Evolutionary conservation across 495 filamentous ascomycete species (phyloP), one percentile per base, ranked within the genome.

Genomic region (Viridothelium virens): DNA sequence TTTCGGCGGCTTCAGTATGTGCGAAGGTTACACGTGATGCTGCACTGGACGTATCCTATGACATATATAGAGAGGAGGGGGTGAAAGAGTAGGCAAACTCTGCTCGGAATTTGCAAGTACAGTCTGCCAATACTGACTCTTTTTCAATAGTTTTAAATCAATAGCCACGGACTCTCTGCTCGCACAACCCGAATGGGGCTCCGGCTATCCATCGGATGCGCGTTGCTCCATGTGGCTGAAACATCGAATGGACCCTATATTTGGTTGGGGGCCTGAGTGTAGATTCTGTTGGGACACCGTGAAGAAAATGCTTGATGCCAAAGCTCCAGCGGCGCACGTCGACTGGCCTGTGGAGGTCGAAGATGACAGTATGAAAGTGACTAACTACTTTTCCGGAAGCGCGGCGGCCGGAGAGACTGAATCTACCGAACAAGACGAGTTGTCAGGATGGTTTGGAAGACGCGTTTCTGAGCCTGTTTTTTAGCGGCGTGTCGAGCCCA

Each of bases 1-100:
- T 98, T 25, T 91, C 88, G 66, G 95, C 95, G 16, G 94, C 94
- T 25, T 91, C 88, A 70, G 92, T 98, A 4, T 93, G 89, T 70
- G 94, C 94, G 34, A 98, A 98, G 76, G 94, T 97, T 25, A 97
- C 95, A 34, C 79, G 94, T 67, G 94, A 98, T 77, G 88, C 88
- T 1, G 91, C 91, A 56, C 78, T 97, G 37, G 93, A 96, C 68
- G 84, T 89, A 7, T 79, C 89, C 61, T 89, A 89, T 70, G 79
- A 85, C 66, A 77, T 79, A 16, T 75, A 79, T 56, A 64, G 64
- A 9, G 37, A n/a, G 1, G 12, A 63, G 9, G 68, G 61, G 12
- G 62, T 64, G 0, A 16, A n/a, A 18, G 63, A 64, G 53, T 59
- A 36, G 18, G 53, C 36, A 18, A 14, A 36, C 3, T 7, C 10